These are phyloP conservation scores for Tetrastigma voinierianum DNA, from an alignment of 164 flowering plant genomes.

Conservation along the genomic window DNA sequence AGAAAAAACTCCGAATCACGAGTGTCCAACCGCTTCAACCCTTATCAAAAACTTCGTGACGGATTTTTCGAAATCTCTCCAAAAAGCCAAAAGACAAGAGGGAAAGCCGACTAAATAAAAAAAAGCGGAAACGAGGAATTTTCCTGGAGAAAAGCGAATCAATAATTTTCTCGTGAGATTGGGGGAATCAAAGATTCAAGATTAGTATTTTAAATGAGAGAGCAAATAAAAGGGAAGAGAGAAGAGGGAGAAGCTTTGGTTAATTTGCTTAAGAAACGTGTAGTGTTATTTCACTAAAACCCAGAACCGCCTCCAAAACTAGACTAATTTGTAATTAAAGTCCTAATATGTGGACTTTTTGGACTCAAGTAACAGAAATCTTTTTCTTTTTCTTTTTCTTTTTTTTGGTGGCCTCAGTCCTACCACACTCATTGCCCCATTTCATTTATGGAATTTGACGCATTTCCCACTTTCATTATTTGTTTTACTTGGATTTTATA, in stretches of 20 bases:
- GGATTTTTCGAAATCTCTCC: background rate
- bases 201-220: background rate
- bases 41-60: background rate
- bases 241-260: background rate
- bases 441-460: too few species aligned
- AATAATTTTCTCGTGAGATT: conserved; percentile 1
- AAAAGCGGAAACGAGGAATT: background rate
- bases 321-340: too few species aligned
- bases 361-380: too few species aligned
- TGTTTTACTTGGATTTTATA: too few species aligned
- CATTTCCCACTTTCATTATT: too few species aligned
- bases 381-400: too few species aligned
- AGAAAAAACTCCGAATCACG: background rate
- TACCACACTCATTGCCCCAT: too few species aligned
- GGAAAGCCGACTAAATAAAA: background rate
- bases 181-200: background rate
- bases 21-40: background rate
- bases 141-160: conserved; percentile 1
- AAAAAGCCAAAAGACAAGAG: background rate
- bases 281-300: too few species aligned
- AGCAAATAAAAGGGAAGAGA: background rate
- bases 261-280: background rate
- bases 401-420: too few species aligned
- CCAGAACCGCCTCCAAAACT: too few species aligned
- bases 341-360: too few species aligned